phyloP scores from a whole-genome alignment of 768 basidiomycete genomes.

The Mycena amicta region DNA sequence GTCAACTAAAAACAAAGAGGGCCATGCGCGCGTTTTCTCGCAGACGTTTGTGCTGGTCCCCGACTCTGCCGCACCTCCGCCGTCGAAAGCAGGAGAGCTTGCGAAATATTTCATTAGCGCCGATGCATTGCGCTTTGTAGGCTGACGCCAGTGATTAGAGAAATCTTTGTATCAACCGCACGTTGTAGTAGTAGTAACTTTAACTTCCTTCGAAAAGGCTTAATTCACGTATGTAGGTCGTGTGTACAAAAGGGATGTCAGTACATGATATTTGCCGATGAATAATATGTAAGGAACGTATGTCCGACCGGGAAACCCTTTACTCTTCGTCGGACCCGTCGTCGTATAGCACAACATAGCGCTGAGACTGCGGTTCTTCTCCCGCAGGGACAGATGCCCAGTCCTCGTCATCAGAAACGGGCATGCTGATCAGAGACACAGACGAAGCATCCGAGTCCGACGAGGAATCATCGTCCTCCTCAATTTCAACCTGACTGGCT shows the following conservation, averaged over 20 bases:
- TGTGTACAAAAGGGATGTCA: background rate
- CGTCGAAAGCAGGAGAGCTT: slow-evolving; percentile 68
- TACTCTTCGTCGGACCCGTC: slow-evolving; percentile 55
- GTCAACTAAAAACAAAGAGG: slow-evolving; percentile 60
- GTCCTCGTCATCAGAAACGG: slow-evolving; percentile 53
- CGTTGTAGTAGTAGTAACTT: too few relatives aligned
- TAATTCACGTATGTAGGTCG: slow-evolving; percentile 21
- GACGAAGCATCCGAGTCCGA: slow-evolving; percentile 51
- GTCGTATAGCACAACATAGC: slow-evolving; percentile 77
- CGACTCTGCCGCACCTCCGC: slow-evolving; percentile 60
- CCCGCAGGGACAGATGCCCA: slow-evolving; percentile 38
- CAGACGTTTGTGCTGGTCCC: slow-evolving; percentile 87
- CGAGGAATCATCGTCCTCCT: slow-evolving; percentile 36
- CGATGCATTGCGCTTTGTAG: slow-evolving; percentile 82
- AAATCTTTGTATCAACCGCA: background rate
- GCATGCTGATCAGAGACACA: slow-evolving; percentile 62
- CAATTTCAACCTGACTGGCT: slow-evolving; percentile 9
- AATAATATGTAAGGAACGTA: background rate
- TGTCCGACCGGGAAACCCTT: slow-evolving; percentile 11
- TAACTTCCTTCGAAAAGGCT: slow-evolving; percentile 20
- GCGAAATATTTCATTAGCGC: slow-evolving; percentile 83
- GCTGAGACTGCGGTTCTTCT: slow-evolving; percentile 39
- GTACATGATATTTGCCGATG: background rate
- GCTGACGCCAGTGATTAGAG: slow-evolving; percentile 38
- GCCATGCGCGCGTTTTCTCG: slow-evolving; percentile 82